Percentiles rank a stretch among this genome's conserved stretches.
Evolutionary conservation across 148 eudicot species (phyloP).

Genomic region (Euryodendron excelsum): DNA sequence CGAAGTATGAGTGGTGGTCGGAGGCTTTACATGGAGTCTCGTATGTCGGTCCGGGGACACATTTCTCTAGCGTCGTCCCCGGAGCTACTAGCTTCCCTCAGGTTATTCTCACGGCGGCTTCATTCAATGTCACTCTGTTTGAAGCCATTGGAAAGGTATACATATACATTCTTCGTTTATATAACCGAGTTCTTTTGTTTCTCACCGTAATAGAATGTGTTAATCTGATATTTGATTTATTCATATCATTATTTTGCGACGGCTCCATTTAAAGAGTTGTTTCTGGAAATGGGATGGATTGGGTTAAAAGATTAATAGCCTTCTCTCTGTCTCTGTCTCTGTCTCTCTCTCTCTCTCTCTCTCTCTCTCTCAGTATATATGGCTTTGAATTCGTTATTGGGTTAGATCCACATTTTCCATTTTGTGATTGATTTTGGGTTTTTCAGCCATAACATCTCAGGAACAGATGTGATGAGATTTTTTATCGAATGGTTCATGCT

Average conservation of each 20-base stretch:
- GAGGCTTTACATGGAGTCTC: slow-evolving; percentile 43
- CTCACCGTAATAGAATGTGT: too few species aligned
- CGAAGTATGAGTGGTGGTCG: slow-evolving; percentile 37
- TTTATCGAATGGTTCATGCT: too few species aligned
- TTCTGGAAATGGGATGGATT: background rate
- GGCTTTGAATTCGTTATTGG: background rate
- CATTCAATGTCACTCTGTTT: slow-evolving; percentile 47
- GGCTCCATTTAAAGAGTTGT: background rate
- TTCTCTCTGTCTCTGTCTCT: too few species aligned
- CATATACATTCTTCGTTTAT: background rate
- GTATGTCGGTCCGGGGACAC: slow-evolving; percentile 18
- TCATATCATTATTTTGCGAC: background rate
- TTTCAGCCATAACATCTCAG: background rate
- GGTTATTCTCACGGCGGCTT: slow-evolving; percentile 61
- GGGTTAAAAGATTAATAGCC: background rate
- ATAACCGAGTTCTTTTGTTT: too few species aligned
- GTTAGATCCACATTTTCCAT: background rate
- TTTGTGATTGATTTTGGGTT: background rate
- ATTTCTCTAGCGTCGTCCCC: slow-evolving; percentile 12
- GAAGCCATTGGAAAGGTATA: slow-evolving; percentile 30
- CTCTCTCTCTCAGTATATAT: too few species aligned
- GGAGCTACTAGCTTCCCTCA: slow-evolving; percentile 69
- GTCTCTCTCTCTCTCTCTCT: too few species aligned
- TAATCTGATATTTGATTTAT: too few species aligned
- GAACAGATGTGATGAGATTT: background rate